A percentile compares a stretch with the other conserved stretches of the same genome.
Conservation (phyloP, 139 green algal species). For the Chlamydomonas urium region DNA sequence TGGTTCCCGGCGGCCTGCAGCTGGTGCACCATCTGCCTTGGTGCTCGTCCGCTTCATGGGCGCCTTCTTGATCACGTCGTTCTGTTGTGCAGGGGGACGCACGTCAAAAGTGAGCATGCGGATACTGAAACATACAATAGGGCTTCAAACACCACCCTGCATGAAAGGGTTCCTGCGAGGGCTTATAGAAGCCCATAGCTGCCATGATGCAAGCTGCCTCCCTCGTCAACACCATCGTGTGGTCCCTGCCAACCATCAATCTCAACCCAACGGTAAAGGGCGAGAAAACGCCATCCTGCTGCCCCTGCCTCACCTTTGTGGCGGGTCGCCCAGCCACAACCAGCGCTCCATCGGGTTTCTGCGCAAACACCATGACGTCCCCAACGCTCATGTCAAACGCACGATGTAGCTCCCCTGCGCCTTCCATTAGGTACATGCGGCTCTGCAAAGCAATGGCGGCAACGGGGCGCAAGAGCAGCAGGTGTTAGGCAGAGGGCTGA, state of each 20-base stretch:
- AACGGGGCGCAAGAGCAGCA: too few species aligned
- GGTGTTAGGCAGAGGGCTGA: too few species aligned
- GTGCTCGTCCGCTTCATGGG: slow-evolving; percentile 25
- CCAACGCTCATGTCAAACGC: slow-evolving; percentile 57
- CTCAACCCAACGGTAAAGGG: too few species aligned
- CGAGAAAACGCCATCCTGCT: too few species aligned
- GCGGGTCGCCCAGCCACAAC: slow-evolving; percentile 54
- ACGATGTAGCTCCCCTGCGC: slow-evolving; percentile 53
- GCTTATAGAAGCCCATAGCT: too few species aligned
- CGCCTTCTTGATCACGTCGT: slow-evolving; percentile 30
- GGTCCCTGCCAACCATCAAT: too few species aligned
- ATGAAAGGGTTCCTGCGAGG: too few species aligned
- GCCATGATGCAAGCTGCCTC: not conserved
- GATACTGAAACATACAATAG: too few species aligned
- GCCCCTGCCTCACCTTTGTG: slow-evolving; percentile 38
- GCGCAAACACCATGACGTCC: slow-evolving; percentile 69
- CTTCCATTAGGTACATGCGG: slow-evolving; percentile 70
- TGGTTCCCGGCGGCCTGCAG: not conserved
- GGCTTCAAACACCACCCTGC: too few species aligned
- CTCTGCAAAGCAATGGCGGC: slow-evolving; percentile 27
- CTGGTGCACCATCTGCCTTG: not conserved
- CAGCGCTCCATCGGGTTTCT: slow-evolving; percentile 50
- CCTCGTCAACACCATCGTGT: not conserved
- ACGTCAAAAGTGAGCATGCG: too few species aligned
- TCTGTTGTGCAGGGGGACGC: too few species aligned